Conservation (phyloP, 2,329 filamentous ascomycete species). For the Pseudogymnoascus sp. region DNA sequence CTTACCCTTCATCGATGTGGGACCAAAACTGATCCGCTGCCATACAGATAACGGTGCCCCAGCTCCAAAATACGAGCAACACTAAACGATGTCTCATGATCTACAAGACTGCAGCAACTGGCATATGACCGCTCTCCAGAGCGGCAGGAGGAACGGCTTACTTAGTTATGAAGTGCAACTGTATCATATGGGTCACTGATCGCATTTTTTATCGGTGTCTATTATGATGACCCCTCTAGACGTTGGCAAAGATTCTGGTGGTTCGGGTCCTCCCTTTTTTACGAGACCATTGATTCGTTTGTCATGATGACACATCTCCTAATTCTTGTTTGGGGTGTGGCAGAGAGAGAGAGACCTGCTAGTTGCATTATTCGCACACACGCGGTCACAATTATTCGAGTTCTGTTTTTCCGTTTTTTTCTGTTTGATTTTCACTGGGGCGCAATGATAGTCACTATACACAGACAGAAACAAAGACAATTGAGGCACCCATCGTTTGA, state of each 20-base stretch:
- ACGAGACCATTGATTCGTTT: background rate
- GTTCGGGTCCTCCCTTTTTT: constrained; percentile 21
- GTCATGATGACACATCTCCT: background rate
- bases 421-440: constrained; percentile 5
- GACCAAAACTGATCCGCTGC: constrained; percentile 20
- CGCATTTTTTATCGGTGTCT: constrained; percentile 24
- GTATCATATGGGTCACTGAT: constrained; percentile 31
- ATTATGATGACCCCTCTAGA: constrained; percentile 18
- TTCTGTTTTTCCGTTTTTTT: constrained; percentile 5
- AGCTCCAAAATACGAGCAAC: constrained; percentile 29
- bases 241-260: constrained; percentile 30
- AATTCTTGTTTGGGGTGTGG: background rate
- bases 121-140: background rate
- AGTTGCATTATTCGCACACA: background rate
- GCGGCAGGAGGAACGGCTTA: constrained; percentile 15
- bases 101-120: background rate
- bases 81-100: constrained; percentile 12
- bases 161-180: constrained; percentile 21
- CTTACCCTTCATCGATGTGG: constrained; percentile 15
- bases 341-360: background rate
- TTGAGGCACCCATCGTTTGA: background rate
- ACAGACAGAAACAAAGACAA: constrained; percentile 2
- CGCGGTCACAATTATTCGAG: background rate
- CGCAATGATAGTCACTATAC: background rate
- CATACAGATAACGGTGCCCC: constrained; percentile 24